A percentile compares a stretch with the other conserved stretches of the same genome.
phyloP scores from a whole-genome alignment of 331 rosid genomes.

The Stylosanthes scabra region DNA sequence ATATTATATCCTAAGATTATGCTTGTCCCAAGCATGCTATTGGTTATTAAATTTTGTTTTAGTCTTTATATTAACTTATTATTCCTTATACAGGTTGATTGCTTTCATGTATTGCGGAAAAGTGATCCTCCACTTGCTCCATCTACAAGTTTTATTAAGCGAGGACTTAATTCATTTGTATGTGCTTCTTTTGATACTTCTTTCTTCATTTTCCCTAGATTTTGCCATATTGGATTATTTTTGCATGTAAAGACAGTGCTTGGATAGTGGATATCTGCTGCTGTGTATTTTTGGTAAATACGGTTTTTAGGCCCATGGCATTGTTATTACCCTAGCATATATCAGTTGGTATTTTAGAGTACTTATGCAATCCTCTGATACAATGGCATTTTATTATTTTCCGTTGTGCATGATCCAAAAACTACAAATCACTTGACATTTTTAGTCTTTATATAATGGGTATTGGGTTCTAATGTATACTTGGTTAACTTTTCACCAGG shows the following conservation, averaged over 20 bases:
- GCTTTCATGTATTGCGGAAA: constrained; percentile 96
- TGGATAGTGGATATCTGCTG: not conserved
- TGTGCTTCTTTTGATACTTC: constrained; percentile 41
- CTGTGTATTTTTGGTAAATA: not conserved
- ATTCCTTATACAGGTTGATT: constrained; percentile 75
- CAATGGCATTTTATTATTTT: not conserved
- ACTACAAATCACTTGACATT: constrained; percentile 6
- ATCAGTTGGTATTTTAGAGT: too few relatives aligned
- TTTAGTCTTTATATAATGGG: constrained; percentile 2
- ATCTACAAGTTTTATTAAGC: constrained; percentile 82
- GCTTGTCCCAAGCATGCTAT: not conserved
- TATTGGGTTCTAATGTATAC: constrained; percentile 28
- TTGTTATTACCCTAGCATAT: too few relatives aligned
- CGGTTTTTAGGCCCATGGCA: not conserved
- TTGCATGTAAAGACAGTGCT: constrained; percentile 6
- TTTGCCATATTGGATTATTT: constrained; percentile 17
- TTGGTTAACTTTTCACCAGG: constrained; percentile 50
- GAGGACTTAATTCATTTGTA: constrained; percentile 93
- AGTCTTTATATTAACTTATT: constrained; percentile 18
- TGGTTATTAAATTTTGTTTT: constrained; percentile 27
- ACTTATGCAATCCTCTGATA: too few relatives aligned
- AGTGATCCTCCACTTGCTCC: constrained; percentile 96
- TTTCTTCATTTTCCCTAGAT: constrained; percentile 4
- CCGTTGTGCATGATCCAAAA: not conserved
- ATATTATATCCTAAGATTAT: too few relatives aligned